Conservation (phyloP, 768 basidiomycete genomes). For the Hydnomerulius pinastri region DNA sequence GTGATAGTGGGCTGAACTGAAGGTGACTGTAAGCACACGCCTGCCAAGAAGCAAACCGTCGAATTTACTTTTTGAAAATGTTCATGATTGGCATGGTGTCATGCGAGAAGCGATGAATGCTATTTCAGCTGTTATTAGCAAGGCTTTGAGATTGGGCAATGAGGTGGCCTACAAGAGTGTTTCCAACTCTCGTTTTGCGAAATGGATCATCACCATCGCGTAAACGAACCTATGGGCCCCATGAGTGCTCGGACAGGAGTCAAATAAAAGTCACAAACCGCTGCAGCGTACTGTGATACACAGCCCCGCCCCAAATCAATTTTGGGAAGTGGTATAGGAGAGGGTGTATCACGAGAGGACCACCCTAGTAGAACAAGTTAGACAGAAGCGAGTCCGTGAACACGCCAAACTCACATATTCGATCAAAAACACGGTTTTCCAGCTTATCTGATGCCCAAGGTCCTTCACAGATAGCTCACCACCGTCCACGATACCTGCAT, state of each 20-base stretch:
- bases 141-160: neutral
- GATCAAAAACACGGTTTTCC: constrained; percentile 85
- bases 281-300: constrained; percentile 77
- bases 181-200: constrained; percentile 89
- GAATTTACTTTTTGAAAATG: constrained; percentile 86
- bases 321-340: constrained; percentile 72
- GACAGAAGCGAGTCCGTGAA: constrained; percentile 1
- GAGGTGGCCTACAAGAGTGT: constrained; percentile 86
- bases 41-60: neutral
- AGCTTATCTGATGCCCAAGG: constrained; percentile 85
- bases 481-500: constrained; percentile 58
- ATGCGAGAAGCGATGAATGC: constrained; percentile 94
- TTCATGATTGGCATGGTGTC: constrained; percentile 88
- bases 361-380: constrained; percentile 50
- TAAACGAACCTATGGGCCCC: constrained; percentile 57
- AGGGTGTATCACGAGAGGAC: constrained; percentile 89
- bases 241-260: constrained; percentile 1
- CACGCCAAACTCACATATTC: constrained; percentile 80
- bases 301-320: constrained; percentile 66
- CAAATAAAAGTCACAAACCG: constrained; percentile 44
- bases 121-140: constrained; percentile 27
- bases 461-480: constrained; percentile 83
- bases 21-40: constrained; percentile 1
- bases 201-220: constrained; percentile 80
- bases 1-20: constrained; percentile 89